These are phyloP conservation scores for Cutaneotrichosporon cyanovorans DNA, from an alignment of 1,284 basidiomycete genomes.

Conservation along the genomic window DNA sequence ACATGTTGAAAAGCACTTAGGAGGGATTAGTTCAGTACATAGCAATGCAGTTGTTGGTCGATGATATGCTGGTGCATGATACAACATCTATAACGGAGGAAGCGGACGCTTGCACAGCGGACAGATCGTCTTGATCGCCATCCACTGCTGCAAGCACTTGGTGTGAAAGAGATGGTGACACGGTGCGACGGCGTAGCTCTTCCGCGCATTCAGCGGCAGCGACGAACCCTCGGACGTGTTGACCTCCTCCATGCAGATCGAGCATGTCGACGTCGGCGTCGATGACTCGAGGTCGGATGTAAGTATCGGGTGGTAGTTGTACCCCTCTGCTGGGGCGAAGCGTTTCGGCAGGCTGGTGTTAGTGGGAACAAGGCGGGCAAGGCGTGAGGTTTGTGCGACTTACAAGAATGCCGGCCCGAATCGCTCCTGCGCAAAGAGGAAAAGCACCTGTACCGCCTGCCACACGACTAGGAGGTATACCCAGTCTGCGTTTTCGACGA, in stretches of 20 bases:
- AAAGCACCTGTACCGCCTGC: constrained; percentile 56
- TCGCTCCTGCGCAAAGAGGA: constrained; percentile 66
- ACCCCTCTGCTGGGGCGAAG: constrained; percentile 56
- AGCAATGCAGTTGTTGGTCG: too few relatives aligned
- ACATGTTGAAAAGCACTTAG: too few relatives aligned
- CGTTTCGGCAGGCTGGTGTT: constrained; percentile 2
- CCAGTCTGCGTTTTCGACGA: constrained; percentile 62
- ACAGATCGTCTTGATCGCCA: constrained; percentile 84
- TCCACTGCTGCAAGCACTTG: constrained; percentile 73
- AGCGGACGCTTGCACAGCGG: constrained; percentile 75
- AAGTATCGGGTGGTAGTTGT: constrained; percentile 76
- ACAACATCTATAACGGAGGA: constrained; percentile 56
- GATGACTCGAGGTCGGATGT: constrained; percentile 49
- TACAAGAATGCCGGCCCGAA: constrained; percentile 75
- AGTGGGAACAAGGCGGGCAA: background rate
- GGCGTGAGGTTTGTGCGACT: constrained; percentile 13
- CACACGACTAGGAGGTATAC: constrained; percentile 58
- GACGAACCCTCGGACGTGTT: constrained; percentile 48
- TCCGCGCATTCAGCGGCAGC: constrained; percentile 49
- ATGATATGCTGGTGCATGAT: background rate
- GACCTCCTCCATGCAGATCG: constrained; percentile 86
- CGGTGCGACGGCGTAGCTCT: constrained; percentile 74
- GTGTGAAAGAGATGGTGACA: constrained; percentile 87
- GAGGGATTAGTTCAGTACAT: too few relatives aligned
- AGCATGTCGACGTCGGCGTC: constrained; percentile 57